Evolutionary conservation across 1,139 yeast species (phyloP).

Genomic region (Nakaseomyces glabratus): DNA sequence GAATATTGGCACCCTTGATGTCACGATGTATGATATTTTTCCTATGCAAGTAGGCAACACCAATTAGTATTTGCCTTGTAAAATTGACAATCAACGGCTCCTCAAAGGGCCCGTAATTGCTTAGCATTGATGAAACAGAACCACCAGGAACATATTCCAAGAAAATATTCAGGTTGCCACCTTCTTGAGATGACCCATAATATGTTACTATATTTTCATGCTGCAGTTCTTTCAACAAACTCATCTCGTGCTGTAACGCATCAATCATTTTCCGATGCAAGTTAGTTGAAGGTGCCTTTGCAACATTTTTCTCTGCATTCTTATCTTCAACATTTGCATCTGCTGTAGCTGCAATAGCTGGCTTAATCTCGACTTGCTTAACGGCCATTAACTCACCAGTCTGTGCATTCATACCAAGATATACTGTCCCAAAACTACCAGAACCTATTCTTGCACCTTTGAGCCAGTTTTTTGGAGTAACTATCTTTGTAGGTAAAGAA

Average conservation of each 20-base stretch:
- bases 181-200: slow-evolving; percentile 74
- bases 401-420: slow-evolving; percentile 80
- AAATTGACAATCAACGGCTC: slow-evolving; percentile 81
- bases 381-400: slow-evolving; percentile 98
- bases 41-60: slow-evolving; percentile 70
- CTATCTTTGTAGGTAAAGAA: slow-evolving; percentile 30
- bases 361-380: slow-evolving; percentile 73
- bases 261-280: slow-evolving; percentile 60
- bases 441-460: slow-evolving; percentile 90
- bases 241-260: slow-evolving; percentile 80
- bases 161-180: slow-evolving; percentile 65
- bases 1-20: slow-evolving; percentile 85
- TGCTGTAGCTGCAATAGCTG: slow-evolving; percentile 17
- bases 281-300: slow-evolving; percentile 32
- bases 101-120: slow-evolving; percentile 84
- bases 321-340: slow-evolving; percentile 11
- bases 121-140: slow-evolving; percentile 77
- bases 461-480: slow-evolving; percentile 68
- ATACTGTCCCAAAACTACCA: slow-evolving; percentile 92
- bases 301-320: slow-evolving; percentile 9
- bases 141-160: slow-evolving; percentile 97
- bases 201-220: slow-evolving; percentile 92
- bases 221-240: slow-evolving; percentile 63
- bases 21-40: slow-evolving; percentile 84
- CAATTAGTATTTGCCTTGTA: slow-evolving; percentile 74